A percentile compares a stretch with the other conserved stretches of the same genome.
Conservation (phyloP, 2,329 filamentous ascomycete genomes). For the Cladosporium cucumerinum region DNA sequence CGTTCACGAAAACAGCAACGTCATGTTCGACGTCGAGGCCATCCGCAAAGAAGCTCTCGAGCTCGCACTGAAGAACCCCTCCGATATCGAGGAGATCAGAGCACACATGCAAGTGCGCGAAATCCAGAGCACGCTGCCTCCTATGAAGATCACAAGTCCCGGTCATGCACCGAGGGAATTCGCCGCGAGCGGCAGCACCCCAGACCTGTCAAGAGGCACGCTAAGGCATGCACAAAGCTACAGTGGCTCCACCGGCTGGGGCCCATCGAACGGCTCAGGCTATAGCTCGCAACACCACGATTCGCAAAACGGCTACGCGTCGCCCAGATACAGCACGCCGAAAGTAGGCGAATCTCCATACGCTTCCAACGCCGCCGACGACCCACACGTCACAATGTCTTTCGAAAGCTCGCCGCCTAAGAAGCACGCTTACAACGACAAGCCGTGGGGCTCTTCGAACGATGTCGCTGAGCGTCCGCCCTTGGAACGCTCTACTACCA, state of each 20-base stretch:
- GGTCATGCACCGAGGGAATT: constrained; percentile 35
- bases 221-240: constrained; percentile 50
- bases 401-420: constrained; percentile 37
- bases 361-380: constrained; percentile 1
- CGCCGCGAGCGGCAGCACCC: neutral
- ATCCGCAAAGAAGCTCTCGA: constrained; percentile 69
- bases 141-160: constrained; percentile 68
- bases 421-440: constrained; percentile 18
- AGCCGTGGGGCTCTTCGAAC: constrained; percentile 7
- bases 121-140: constrained; percentile 81
- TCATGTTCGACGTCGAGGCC: constrained; percentile 93
- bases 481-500: neutral
- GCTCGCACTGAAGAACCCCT: constrained; percentile 66
- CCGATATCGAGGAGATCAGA: constrained; percentile 75
- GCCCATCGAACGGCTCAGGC: neutral
- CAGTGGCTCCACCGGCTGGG: constrained; percentile 13
- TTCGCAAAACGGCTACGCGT: constrained; percentile 35
- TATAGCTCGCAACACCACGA: constrained; percentile 19
- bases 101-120: constrained; percentile 55
- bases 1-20: constrained; percentile 41
- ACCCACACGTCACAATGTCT: constrained; percentile 48
- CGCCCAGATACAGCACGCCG: neutral
- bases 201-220: constrained; percentile 8
- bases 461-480: neutral
- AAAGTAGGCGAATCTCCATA: neutral